Evolutionary conservation across 129 eudicot species (phyloP).

Genomic region (Deinandra increscens): DNA sequence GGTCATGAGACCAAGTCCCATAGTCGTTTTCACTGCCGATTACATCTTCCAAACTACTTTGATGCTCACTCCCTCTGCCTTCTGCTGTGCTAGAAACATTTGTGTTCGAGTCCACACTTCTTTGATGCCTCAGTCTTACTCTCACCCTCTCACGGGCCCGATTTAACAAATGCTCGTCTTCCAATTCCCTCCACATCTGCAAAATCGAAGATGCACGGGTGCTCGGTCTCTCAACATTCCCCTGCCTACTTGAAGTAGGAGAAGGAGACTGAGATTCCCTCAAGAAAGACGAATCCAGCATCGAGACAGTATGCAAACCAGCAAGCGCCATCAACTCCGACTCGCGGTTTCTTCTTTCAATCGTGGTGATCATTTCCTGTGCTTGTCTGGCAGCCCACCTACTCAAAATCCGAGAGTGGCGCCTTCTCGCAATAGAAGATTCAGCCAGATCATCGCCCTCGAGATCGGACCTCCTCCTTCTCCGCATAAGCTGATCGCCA

Average conservation of each 20-base stretch:
- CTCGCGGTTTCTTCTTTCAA: constrained; percentile 92
- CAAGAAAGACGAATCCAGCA: constrained; percentile 87
- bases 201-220: constrained; percentile 79
- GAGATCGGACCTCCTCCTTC: constrained; percentile 93
- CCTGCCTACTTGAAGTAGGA: constrained; percentile 77
- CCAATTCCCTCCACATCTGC: constrained; percentile 99
- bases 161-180: constrained; percentile 73
- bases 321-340: constrained; percentile 97
- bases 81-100: constrained; percentile 64
- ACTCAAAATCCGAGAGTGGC: constrained; percentile 80
- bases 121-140: constrained; percentile 72
- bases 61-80: constrained; percentile 57
- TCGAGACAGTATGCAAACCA: constrained; percentile 91
- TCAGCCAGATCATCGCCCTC: constrained; percentile 98
- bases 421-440: constrained; percentile 90
- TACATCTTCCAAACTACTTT: constrained; percentile 57
- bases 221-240: constrained; percentile 79
- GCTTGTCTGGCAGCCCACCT: constrained; percentile 98
- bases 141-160: constrained; percentile 84
- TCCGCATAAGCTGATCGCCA: constrained; percentile 81
- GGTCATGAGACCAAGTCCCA: constrained; percentile 65
- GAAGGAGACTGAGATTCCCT: constrained; percentile 82
- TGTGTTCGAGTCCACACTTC: constrained; percentile 66
- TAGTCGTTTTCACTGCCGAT: constrained; percentile 76
- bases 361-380: constrained; percentile 92